These are phyloP conservation scores for Linum trigynum DNA, from an alignment of 345 rosid genomes.

Conservation along the genomic window DNA sequence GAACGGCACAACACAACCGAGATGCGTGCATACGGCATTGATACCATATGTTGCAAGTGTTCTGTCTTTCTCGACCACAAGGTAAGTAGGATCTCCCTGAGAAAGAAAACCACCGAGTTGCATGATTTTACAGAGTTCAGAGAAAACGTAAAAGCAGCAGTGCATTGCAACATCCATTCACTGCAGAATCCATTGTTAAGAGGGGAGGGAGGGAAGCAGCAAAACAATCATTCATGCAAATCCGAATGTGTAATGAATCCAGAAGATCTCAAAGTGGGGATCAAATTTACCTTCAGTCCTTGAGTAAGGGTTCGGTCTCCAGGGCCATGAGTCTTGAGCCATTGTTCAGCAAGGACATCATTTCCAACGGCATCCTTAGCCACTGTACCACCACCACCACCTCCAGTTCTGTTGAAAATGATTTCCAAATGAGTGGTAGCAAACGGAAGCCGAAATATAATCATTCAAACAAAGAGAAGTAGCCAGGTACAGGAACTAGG, in stretches of 20 bases:
- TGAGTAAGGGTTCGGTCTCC: constrained; percentile 85
- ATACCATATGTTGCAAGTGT: constrained; percentile 77
- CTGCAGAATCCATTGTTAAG: too few relatives aligned
- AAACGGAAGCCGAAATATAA: too few relatives aligned
- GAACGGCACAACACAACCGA: constrained; percentile 96
- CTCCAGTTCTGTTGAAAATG: constrained; percentile 33
- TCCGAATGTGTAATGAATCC: too few relatives aligned
- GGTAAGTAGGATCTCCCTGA: constrained; percentile 97
- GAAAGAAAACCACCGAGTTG: not conserved
- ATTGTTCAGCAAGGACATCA: constrained; percentile 52
- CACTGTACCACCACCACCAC: constrained; percentile 53
- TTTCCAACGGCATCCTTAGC: constrained; percentile 94
- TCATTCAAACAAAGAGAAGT: too few relatives aligned
- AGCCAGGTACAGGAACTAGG: too few relatives aligned
- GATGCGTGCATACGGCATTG: constrained; percentile 85
- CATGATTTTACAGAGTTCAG: not conserved
- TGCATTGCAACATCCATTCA: too few relatives aligned
- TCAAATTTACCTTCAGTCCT: constrained; percentile 60
- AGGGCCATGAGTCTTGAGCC: constrained; percentile 81
- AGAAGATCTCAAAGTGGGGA: not conserved
- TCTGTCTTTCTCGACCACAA: constrained; percentile 80
- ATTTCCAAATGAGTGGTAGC: not conserved
- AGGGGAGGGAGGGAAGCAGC: not conserved
- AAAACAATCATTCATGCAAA: too few relatives aligned
- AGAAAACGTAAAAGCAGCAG: not conserved